Conservation (phyloP, 441 rosid genomes). For the Lepidium campestre region DNA sequence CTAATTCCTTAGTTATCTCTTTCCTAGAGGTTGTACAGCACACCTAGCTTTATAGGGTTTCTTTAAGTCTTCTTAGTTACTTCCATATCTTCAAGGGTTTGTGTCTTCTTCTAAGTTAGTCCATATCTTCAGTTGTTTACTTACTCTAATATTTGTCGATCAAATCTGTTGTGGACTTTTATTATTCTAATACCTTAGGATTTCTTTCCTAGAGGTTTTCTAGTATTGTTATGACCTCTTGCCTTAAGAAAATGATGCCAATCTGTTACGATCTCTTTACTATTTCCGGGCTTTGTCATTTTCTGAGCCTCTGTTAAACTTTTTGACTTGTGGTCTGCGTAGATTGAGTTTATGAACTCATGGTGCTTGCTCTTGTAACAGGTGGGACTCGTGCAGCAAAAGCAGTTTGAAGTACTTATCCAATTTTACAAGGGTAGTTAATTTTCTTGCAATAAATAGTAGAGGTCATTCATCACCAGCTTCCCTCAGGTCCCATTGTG, state of each 20-base stretch:
- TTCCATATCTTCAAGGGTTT: not conserved
- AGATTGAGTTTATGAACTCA: not conserved
- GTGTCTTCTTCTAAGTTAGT: not conserved
- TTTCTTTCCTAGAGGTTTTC: too few relatives aligned
- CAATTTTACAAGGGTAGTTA: not conserved
- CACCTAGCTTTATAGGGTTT: not conserved
- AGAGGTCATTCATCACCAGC: slow-evolving; percentile 13
- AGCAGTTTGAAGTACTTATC: slow-evolving; percentile 11
- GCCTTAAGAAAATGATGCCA: too few relatives aligned
- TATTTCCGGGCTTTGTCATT: not conserved
- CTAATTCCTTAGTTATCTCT: slow-evolving; percentile 26
- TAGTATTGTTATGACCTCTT: too few relatives aligned
- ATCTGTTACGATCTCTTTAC: not conserved
- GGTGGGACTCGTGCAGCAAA: slow-evolving; percentile 5
- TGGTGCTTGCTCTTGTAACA: slow-evolving; percentile 1
- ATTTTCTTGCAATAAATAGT: slow-evolving; percentile 3
- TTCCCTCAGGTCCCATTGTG: not conserved
- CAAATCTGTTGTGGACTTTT: not conserved
- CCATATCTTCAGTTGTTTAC: not conserved
- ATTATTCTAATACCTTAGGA: too few relatives aligned
- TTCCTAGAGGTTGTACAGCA: not conserved
- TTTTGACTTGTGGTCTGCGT: not conserved
- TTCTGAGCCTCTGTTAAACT: not conserved
- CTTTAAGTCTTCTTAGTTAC: not conserved
- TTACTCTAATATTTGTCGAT: not conserved